A percentile compares a stretch with the other conserved stretches of the same genome.
These are phyloP conservation scores for Volvox carteri DNA, from an alignment of 163 green algal genomes.

Conservation along the genomic window DNA sequence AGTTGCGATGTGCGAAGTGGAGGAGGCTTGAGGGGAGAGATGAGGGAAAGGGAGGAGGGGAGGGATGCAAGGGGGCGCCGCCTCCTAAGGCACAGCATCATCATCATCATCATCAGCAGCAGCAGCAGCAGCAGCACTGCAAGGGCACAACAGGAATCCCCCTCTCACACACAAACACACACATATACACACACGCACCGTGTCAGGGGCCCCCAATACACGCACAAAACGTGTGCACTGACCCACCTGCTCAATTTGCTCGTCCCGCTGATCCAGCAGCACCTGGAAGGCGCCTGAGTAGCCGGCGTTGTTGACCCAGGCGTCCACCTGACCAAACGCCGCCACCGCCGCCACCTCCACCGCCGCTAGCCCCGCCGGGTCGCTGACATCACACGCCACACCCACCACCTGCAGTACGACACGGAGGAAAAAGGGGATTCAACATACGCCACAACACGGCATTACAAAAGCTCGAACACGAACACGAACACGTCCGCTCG, in stretches of 20 bases:
- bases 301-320: slow-evolving; percentile 93
- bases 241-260: slow-evolving; percentile 76
- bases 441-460: too few relatives aligned
- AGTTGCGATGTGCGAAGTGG: not conserved
- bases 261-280: slow-evolving; percentile 64
- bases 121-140: too few relatives aligned
- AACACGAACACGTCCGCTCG: too few relatives aligned
- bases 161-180: too few relatives aligned
- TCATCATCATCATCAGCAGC: too few relatives aligned
- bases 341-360: slow-evolving; percentile 62
- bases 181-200: too few relatives aligned
- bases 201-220: too few relatives aligned
- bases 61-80: too few relatives aligned
- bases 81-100: too few relatives aligned
- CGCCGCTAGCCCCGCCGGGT: slow-evolving; percentile 64
- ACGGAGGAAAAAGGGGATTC: not conserved
- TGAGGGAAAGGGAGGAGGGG: not conserved
- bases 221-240: too few relatives aligned
- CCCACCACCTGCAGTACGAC: slow-evolving; percentile 58
- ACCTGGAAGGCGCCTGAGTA: slow-evolving; percentile 76
- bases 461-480: too few relatives aligned
- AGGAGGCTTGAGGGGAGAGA: not conserved
- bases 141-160: too few relatives aligned
- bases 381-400: slow-evolving; percentile 76
- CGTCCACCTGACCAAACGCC: slow-evolving; percentile 70